Base-by-base conservation (phyloP, 2,329 filamentous ascomycete species). In the Colletotrichum sp. region DNA sequence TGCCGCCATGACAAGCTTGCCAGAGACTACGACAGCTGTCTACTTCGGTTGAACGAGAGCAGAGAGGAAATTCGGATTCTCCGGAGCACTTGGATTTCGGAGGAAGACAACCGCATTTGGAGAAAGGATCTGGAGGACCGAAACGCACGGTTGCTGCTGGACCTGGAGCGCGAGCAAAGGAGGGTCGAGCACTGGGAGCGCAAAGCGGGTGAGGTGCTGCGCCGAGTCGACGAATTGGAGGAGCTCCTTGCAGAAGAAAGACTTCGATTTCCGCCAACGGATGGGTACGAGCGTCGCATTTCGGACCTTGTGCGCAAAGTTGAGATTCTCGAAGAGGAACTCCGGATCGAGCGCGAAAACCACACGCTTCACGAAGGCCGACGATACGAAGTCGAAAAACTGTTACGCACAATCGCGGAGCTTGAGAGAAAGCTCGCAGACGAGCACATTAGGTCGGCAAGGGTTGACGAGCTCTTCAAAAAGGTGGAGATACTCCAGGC, bases 151-250 rank as follows among this genome's bases (percentile, higher is more conserved):
- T 34, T 76, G 10, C 30, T 74, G 0, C 90, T 97, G 34, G 97
- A 99, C 80, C 90, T 99, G 9, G 97, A 98, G 82, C 96, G 95
- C 78, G 96, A 98, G 83, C 94, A 96, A 78, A 98, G 97, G 82
- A 93, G 95, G 16, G 96, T 98, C 79, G 97, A 98, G 83, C 97
- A 99, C 83, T 99, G 97, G 97, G 98, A 98, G 96, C 92, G 97
- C 55, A 95, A 95, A 36, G 74, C 74, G 16, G 48, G 61, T 27
- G 74, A 76, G 18, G 39, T 76, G 9, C 69, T 61, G 28, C 64
- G 70, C 3, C 61, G 65, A 12, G 48, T 76, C 15, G 70, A 74
- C 22, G 74, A 76, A 12, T 52, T 74, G 39, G 74, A 76, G 70
- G 18, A 27, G 28, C 9, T 76, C 3, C 66, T 76, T 16, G 70